Conservation (phyloP, 768 basidiomycete genomes). For the Coprinopsis cinerea region DNA sequence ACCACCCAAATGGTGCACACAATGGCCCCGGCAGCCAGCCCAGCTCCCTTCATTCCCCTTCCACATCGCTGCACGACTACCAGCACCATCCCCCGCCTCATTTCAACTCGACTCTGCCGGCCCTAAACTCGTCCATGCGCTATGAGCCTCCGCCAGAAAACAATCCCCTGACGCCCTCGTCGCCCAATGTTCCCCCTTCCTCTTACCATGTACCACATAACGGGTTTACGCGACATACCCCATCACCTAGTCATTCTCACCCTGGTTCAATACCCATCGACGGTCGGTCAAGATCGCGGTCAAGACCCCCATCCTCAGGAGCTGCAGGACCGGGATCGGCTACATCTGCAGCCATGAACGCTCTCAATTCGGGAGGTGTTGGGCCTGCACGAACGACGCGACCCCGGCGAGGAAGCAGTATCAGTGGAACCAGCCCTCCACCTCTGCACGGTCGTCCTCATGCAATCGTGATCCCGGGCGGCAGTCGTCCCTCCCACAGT, state of each 20-base stretch:
- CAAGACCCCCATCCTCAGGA: conserved; percentile 11
- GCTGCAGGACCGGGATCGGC: conserved; percentile 6
- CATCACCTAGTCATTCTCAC: conserved; percentile 24
- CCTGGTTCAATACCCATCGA: conserved; percentile 9
- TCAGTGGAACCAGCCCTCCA: conserved; percentile 53
- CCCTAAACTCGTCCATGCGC: conserved; percentile 46
- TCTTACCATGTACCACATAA: conserved; percentile 1
- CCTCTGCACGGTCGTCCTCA: conserved; percentile 43
- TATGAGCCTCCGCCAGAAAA: conserved; percentile 40
- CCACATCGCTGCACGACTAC: conserved; percentile 22
- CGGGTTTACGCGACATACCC: conserved; percentile 26
- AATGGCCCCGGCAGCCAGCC: conserved; percentile 9
- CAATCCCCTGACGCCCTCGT: conserved; percentile 24
- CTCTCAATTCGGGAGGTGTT: conserved; percentile 22
- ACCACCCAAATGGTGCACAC: conserved; percentile 20
- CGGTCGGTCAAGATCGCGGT: conserved; percentile 15
- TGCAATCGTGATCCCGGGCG: conserved; percentile 63
- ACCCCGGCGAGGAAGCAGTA: conserved; percentile 52
- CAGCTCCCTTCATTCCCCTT: conserved; percentile 17
- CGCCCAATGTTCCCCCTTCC: conserved; percentile 17
- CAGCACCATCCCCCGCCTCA: conserved; percentile 22
- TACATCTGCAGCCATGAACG: conserved; percentile 8
- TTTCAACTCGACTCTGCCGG: conserved; percentile 46
- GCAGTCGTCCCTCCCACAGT: background rate
- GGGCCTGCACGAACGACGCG: conserved; percentile 53